Base-by-base conservation (phyloP, 106 monocot species). In the Platanthera zijinensis region DNA sequence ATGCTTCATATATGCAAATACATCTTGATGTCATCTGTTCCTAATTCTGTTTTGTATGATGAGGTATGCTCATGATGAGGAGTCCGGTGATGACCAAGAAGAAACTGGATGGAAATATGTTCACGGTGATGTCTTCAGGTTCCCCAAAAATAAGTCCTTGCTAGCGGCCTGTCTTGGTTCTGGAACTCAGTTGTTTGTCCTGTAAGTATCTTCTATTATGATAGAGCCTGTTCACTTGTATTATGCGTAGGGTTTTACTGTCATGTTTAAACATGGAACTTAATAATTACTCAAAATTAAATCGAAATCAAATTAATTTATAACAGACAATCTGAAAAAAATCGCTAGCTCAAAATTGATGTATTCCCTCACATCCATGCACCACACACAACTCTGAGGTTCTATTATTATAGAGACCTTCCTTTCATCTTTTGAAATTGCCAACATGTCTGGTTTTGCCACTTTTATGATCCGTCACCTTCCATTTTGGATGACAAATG, bases 91-190 rank as follows among this genome's bases (percentile, higher is more conserved):
- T 56, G 89, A 89, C 51, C 86, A 89, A 84, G 89, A 89, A 75
- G 86, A 89, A 74, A 85, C 82, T 80, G 89, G 89, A 25, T 89
- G 89, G 89, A 86, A 89, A 51, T 89, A 89, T 66, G 86, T 89
- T 46, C 89, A 89, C 49, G 89, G 86, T 30, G 89, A 89, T 84
- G 84, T 89, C 77, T 89, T 89, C 57, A 83, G 89, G 51, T 89
- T 84, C 50, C 89, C 89, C 8, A 82, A 76, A 61, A 74, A 80
- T 73, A 84, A 89, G 57, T 89, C 86, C 14, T 68, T 89, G 13
- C 82, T 89, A 74, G 72, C 89, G 62, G 86, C 89, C 57, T 82
- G 84, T 74, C 81, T 86, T 57, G 89, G 89, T 52, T 84, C 86
- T 47, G 89, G 89, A 11, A 89, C 89, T 68, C 89, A 89, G 71